Evolutionary conservation across 148 eudicot genomes (phyloP).

Genomic region (Cornus controversa): DNA sequence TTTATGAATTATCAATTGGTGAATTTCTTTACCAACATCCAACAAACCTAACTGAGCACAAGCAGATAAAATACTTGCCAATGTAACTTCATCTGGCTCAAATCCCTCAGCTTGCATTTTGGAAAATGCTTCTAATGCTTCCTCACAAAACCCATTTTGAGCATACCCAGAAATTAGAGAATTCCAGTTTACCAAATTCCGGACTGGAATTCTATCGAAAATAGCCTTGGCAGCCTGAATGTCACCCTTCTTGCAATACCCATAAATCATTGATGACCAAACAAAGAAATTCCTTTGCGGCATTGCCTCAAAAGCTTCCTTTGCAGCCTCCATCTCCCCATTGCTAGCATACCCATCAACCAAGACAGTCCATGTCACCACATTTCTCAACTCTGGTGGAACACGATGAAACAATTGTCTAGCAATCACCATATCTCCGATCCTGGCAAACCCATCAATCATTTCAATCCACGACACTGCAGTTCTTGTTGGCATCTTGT

Average conservation of each 20-base stretch:
- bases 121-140: conserved; percentile 43
- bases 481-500: conserved; percentile 30
- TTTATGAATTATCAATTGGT: conserved; percentile 30
- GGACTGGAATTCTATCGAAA: conserved; percentile 36
- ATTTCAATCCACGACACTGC: conserved; percentile 58
- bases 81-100: conserved; percentile 62
- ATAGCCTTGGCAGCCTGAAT: conserved; percentile 39
- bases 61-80: conserved; percentile 59
- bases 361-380: conserved; percentile 72
- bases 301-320: conserved; percentile 58
- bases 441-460: conserved; percentile 55
- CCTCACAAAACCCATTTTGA: conserved; percentile 59
- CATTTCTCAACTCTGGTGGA: conserved; percentile 42
- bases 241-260: conserved; percentile 61
- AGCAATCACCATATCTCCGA: conserved; percentile 44
- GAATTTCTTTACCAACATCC: conserved; percentile 56
- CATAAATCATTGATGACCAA: conserved; percentile 66
- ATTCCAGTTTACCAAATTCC: conserved; percentile 68
- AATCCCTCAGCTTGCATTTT: conserved; percentile 53
- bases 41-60: conserved; percentile 60
- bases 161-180: conserved; percentile 55
- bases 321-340: conserved; percentile 66
- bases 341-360: conserved; percentile 60
- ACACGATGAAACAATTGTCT: conserved; percentile 49
- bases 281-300: conserved; percentile 47